A percentile compares a stretch with the other conserved stretches of the same genome.
Conservation (phyloP, 2,329 filamentous ascomycete genomes). For the Atkinsonella hypoxylon region DNA sequence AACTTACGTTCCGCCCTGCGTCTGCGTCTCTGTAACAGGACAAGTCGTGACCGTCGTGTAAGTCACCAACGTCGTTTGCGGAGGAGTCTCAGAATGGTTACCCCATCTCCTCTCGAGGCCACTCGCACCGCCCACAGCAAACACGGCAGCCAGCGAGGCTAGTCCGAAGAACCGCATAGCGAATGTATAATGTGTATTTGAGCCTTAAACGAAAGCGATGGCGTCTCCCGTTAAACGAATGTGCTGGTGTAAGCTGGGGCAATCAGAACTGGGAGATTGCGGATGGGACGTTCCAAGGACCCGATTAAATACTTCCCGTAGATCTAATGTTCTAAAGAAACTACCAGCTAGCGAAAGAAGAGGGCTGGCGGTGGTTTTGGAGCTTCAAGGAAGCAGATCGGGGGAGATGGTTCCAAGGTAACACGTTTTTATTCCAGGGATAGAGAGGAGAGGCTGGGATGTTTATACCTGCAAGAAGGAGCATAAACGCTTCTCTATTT, state of each 20-base stretch:
- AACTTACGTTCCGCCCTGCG: slow-evolving; percentile 27
- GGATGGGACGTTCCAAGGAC: background rate
- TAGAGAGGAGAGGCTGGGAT: background rate
- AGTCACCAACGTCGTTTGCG: slow-evolving; percentile 15
- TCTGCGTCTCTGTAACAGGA: slow-evolving; percentile 32
- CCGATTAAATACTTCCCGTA: background rate
- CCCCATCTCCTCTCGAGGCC: slow-evolving; percentile 3
- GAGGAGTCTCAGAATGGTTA: background rate
- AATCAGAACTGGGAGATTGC: background rate
- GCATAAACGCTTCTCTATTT: too few species aligned
- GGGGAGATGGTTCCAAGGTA: background rate
- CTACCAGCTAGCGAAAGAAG: background rate
- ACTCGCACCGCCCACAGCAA: slow-evolving; percentile 1
- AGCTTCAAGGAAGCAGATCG: background rate
- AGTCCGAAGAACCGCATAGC: slow-evolving; percentile 4
- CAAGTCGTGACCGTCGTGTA: slow-evolving; percentile 33
- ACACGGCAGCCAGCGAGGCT: slow-evolving; percentile 6
- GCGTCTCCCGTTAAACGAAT: background rate
- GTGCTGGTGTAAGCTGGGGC: background rate
- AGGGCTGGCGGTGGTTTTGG: background rate
- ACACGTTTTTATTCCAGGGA: background rate
- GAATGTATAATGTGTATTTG: background rate
- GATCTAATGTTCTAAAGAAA: background rate
- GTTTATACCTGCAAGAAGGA: background rate
- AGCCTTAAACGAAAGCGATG: background rate